Evolutionary conservation across 2,329 filamentous ascomycete genomes (phyloP).

Genomic region (Colletotrichum sp.): DNA sequence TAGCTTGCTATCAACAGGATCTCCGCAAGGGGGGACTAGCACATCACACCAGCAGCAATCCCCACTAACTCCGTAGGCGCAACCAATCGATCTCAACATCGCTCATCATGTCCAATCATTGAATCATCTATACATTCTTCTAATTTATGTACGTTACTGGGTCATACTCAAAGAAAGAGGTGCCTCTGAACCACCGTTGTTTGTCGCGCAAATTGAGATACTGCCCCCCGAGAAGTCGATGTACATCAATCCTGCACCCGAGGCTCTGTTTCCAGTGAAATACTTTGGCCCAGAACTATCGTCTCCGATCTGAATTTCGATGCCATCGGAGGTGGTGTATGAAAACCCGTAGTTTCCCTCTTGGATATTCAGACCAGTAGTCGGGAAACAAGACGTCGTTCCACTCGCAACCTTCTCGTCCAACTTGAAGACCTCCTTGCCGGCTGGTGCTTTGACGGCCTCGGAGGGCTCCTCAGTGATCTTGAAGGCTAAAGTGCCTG

Average conservation of each 20-base stretch:
- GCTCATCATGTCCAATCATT: not conserved
- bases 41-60: not conserved
- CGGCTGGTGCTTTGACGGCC: not conserved
- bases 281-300: not conserved
- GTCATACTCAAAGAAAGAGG: not conserved
- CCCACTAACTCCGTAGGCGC: not conserved
- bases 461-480: not conserved
- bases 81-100: not conserved
- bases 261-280: not conserved
- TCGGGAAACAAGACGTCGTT: not conserved
- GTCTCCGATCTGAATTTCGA: not conserved
- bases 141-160: not conserved
- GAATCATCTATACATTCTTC: not conserved
- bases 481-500: not conserved
- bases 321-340: not conserved
- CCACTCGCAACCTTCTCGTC: not conserved
- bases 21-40: not conserved
- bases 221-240: not conserved
- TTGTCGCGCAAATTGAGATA: not conserved
- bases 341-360: not conserved
- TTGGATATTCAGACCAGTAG: not conserved
- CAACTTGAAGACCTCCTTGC: not conserved
- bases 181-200: not conserved
- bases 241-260: not conserved
- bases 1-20: not conserved